Conservation (phyloP, 2,329 filamentous ascomycete species). For the Fusarium robinianum region DNA sequence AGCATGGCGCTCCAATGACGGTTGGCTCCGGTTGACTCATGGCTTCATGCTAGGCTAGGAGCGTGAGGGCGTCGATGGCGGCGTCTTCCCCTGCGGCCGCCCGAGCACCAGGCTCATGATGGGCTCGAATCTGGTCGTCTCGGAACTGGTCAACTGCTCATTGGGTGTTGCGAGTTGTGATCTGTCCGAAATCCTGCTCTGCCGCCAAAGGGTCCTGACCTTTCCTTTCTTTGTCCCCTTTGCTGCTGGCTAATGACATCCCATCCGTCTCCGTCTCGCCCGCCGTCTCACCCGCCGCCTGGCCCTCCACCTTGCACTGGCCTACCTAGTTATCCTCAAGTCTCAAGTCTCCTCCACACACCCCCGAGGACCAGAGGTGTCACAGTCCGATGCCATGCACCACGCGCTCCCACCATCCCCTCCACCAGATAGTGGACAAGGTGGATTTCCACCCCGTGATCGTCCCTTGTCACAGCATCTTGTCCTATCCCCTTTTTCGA, state of each 20-base stretch:
- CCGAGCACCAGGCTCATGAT: slow-evolving; percentile 1
- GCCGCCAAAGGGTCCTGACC: too few species aligned
- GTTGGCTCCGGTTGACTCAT: slow-evolving; percentile 14
- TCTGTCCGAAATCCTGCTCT: too few species aligned
- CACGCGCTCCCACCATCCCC: not conserved
- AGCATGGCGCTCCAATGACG: slow-evolving; percentile 16
- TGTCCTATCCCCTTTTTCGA: slow-evolving; percentile 26
- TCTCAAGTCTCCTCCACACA: too few species aligned
- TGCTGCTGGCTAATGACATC: slow-evolving; percentile 9
- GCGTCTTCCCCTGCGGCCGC: slow-evolving; percentile 23
- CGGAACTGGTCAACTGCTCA: too few species aligned
- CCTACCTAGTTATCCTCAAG: too few species aligned
- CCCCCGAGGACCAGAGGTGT: too few species aligned
- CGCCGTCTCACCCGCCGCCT: too few species aligned
- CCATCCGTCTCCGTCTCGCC: too few species aligned
- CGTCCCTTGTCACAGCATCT: slow-evolving; percentile 24
- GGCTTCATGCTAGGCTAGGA: slow-evolving; percentile 19
- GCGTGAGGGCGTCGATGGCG: slow-evolving; percentile 14
- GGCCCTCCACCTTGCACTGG: too few species aligned
- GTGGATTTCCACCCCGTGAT: slow-evolving; percentile 29
- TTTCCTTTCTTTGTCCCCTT: slow-evolving; percentile 12
- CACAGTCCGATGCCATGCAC: too few species aligned
- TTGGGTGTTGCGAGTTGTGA: too few species aligned
- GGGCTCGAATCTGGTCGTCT: too few species aligned
- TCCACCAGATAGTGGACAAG: slow-evolving; percentile 22